phyloP scores from a whole-genome alignment of 2,329 filamentous ascomycete genomes.

The Biscogniauxia mediterranea region DNA sequence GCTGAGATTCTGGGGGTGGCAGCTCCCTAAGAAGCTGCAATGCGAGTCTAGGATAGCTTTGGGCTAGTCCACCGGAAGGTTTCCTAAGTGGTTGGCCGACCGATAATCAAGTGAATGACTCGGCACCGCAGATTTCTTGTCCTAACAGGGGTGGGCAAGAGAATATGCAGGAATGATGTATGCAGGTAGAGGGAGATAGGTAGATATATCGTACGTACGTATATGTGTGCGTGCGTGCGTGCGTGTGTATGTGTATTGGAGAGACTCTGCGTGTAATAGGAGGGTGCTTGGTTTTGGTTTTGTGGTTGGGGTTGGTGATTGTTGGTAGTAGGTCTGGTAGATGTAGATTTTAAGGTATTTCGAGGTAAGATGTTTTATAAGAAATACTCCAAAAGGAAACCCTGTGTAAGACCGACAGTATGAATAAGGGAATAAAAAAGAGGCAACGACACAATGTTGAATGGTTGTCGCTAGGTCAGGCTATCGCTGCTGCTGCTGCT shows the following conservation, averaged over 20 bases:
- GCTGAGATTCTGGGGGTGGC: not conserved
- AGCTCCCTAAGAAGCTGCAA: not conserved
- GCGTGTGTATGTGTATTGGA: not conserved
- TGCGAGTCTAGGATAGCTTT: not conserved
- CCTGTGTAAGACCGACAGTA: not conserved
- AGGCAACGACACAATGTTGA: not conserved
- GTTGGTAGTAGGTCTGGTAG: not conserved
- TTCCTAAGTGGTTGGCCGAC: conserved; percentile 19
- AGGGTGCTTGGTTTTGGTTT: too few relatives aligned
- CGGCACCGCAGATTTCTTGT: conserved; percentile 17
- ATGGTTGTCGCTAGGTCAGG: not conserved
- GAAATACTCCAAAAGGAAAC: not conserved
- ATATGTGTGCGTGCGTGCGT: not conserved
- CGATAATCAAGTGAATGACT: conserved; percentile 36
- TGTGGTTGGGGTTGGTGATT: too few relatives aligned
- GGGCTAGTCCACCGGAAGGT: not conserved
- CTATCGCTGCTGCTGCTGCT: not conserved
- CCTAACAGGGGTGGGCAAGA: conserved; percentile 2
- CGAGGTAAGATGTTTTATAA: not conserved
- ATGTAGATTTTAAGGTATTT: not conserved
- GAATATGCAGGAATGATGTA: not conserved
- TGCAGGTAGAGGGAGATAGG: not conserved
- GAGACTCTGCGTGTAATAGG: too few relatives aligned
- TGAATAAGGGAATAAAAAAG: too few relatives aligned
- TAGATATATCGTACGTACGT: not conserved